phyloP scores from a whole-genome alignment of 306 rosid genomes.

The Carpinus viminea region DNA sequence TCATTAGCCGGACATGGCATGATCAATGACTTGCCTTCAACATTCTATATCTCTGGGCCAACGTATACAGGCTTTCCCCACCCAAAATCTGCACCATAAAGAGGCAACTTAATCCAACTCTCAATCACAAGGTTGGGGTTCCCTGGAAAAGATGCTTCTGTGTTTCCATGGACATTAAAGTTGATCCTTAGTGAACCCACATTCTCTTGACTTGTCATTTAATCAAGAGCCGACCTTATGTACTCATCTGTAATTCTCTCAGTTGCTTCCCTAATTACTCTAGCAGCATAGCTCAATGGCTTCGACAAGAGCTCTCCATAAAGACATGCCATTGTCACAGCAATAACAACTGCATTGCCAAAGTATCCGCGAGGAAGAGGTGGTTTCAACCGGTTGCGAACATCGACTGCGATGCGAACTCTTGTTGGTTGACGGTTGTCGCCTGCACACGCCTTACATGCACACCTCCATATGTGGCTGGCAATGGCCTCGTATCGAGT shows the following conservation, averaged over 20 bases:
- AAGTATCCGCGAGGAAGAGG: constrained; percentile 19
- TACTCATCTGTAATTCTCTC: constrained; percentile 24
- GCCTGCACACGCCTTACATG: constrained; percentile 30
- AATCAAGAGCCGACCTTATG: constrained; percentile 26
- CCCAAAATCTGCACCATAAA: constrained; percentile 32
- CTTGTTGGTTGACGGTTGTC: constrained; percentile 30
- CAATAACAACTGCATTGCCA: constrained; percentile 30
- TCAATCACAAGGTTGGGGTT: constrained; percentile 35
- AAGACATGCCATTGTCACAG: constrained; percentile 16
- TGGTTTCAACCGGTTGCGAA: constrained; percentile 13
- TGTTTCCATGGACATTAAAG: constrained; percentile 13
- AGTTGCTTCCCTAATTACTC: constrained; percentile 21
- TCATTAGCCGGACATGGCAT: constrained; percentile 11
- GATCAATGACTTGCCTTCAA: constrained; percentile 46
- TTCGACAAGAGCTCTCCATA: neutral
- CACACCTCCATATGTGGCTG: constrained; percentile 40
- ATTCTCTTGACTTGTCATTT: constrained; percentile 10
- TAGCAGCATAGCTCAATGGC: constrained; percentile 21
- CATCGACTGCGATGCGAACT: constrained; percentile 18
- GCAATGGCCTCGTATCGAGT: constrained; percentile 40
- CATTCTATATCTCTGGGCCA: constrained; percentile 38
- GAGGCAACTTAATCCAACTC: constrained; percentile 46
- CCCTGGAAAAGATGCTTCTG: neutral
- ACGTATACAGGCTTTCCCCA: constrained; percentile 33
- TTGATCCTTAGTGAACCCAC: constrained; percentile 30